Percentiles rank a stretch among this genome's conserved stretches.
These are phyloP conservation scores for Vitis rupestris DNA, from an alignment of 164 flowering plant species.

Conservation along the genomic window DNA sequence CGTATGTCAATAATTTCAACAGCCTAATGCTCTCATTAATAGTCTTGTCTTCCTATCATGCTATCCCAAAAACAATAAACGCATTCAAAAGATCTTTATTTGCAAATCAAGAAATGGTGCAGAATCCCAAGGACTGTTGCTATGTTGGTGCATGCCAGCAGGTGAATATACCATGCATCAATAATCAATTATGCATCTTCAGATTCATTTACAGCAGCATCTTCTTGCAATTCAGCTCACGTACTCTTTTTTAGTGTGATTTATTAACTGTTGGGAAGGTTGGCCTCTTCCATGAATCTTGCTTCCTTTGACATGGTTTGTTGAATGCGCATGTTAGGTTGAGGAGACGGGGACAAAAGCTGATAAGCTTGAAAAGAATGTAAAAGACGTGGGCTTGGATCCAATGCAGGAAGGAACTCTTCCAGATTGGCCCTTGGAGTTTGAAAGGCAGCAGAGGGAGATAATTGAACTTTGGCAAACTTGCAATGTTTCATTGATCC, in stretches of 20 bases:
- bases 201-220: neutral
- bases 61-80: too few species aligned
- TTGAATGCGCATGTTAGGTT: constrained; percentile 17
- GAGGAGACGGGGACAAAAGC: constrained; percentile 33
- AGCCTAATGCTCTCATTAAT: neutral
- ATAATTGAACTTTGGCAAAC: constrained; percentile 60
- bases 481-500: constrained; percentile 60
- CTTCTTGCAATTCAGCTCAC: neutral
- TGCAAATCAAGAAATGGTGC: too few species aligned
- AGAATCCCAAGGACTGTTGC: neutral
- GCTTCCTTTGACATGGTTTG: neutral
- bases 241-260: too few species aligned
- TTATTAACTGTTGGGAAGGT: neutral
- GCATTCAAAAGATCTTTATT: too few species aligned
- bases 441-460: constrained; percentile 47
- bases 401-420: constrained; percentile 43
- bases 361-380: constrained; percentile 26
- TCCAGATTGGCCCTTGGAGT: constrained; percentile 45
- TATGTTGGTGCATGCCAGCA: neutral
- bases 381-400: constrained; percentile 57
- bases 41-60: too few species aligned
- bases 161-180: too few species aligned
- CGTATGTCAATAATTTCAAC: neutral
- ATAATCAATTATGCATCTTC: too few species aligned
- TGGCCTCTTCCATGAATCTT: neutral